Conservation (phyloP, 371 early-diverging fungal species). For the Actinomucor elegans region DNA sequence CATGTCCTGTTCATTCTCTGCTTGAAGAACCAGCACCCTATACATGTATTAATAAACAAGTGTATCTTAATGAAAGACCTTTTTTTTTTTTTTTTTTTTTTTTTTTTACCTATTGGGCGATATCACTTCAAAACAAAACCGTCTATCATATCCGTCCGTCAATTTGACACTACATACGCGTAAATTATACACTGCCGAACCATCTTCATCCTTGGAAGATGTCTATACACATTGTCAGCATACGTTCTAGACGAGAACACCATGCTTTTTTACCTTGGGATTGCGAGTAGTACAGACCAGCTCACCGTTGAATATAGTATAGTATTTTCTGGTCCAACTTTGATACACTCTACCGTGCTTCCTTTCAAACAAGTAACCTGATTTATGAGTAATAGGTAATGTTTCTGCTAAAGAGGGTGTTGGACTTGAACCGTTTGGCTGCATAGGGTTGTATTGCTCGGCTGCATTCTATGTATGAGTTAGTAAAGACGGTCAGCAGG, state of each 20-base stretch:
- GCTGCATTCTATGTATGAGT: slow-evolving; percentile 17
- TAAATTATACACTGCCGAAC: slow-evolving; percentile 54
- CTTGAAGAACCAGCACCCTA: slow-evolving; percentile 75
- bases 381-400: slow-evolving; percentile 28
- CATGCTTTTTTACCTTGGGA: slow-evolving; percentile 38
- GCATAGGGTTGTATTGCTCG: slow-evolving; percentile 34
- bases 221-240: neutral
- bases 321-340: slow-evolving; percentile 77
- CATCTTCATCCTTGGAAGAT: slow-evolving; percentile 41
- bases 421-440: slow-evolving; percentile 1
- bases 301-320: slow-evolving; percentile 64
- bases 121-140: slow-evolving; percentile 85
- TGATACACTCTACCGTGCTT: slow-evolving; percentile 68
- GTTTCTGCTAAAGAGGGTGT: neutral
- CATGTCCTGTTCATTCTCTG: slow-evolving; percentile 78
- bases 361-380: slow-evolving; percentile 78
- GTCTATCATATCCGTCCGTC: slow-evolving; percentile 66
- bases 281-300: slow-evolving; percentile 55
- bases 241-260: too few species aligned
- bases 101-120: slow-evolving; percentile 68
- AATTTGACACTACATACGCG: slow-evolving; percentile 80
- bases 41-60: neutral
- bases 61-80: too few species aligned
- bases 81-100: neutral
- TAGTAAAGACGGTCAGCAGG: too few species aligned